A percentile compares a stretch with the other conserved stretches of the same genome.
Conservation (phyloP, 2,329 filamentous ascomycete species). For the Biscogniauxia marginata region DNA sequence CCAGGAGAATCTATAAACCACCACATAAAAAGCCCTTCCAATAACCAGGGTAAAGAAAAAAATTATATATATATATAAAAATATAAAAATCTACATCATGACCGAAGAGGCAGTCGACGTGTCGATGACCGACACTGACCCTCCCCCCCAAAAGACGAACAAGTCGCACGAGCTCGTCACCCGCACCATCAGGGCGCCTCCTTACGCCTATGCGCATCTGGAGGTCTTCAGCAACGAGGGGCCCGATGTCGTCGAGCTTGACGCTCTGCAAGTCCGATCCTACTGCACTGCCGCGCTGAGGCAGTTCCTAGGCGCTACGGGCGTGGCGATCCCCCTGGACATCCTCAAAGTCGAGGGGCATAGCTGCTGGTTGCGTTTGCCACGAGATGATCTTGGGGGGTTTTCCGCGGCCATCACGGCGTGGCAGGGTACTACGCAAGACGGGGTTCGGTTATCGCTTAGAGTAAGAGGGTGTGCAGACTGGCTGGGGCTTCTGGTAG, state of each 20-base stretch:
- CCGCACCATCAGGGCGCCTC: slow-evolving; percentile 50
- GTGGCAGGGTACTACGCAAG: slow-evolving; percentile 52
- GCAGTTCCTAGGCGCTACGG: slow-evolving; percentile 69
- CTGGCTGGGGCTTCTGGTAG: slow-evolving; percentile 62
- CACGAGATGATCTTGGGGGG: slow-evolving; percentile 56
- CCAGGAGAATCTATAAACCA: too few relatives aligned
- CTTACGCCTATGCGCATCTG: slow-evolving; percentile 58
- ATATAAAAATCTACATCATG: not conserved
- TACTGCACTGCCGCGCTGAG: slow-evolving; percentile 63
- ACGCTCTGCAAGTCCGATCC: slow-evolving; percentile 60
- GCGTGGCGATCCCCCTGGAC: slow-evolving; percentile 66
- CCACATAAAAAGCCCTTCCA: too few relatives aligned
- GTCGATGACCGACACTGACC: not conserved
- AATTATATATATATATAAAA: not conserved
- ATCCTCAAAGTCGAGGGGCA: slow-evolving; percentile 59
- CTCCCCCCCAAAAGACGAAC: slow-evolving; percentile 18
- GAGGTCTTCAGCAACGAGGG: slow-evolving; percentile 40
- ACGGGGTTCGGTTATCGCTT: slow-evolving; percentile 49
- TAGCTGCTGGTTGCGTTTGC: slow-evolving; percentile 65
- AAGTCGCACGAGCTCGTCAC: slow-evolving; percentile 50
- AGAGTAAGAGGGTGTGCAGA: slow-evolving; percentile 58
- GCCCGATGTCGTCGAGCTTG: slow-evolving; percentile 39
- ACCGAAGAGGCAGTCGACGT: not conserved
- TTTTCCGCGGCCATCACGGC: slow-evolving; percentile 66
- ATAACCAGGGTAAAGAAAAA: not conserved